Conservation (phyloP, 2,329 filamentous ascomycete species). For the Beauveria varroae region DNA sequence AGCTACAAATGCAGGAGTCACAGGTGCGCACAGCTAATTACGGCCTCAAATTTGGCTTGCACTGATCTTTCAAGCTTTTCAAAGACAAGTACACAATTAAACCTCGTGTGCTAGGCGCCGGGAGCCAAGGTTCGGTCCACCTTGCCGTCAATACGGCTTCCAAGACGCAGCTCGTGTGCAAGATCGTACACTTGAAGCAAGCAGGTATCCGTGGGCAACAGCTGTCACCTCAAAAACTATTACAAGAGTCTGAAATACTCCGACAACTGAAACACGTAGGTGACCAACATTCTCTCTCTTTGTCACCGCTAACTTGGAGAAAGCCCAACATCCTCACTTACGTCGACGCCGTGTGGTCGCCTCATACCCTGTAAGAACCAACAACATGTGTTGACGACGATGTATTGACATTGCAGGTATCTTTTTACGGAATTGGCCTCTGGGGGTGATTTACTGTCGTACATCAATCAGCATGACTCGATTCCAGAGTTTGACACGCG, state of each 20-base stretch:
- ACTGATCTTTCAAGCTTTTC: conserved; percentile 23
- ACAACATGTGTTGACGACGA: not conserved
- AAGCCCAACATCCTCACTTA: conserved; percentile 50
- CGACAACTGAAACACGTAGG: conserved; percentile 47
- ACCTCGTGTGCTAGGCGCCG: conserved; percentile 28
- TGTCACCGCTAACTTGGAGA: not conserved
- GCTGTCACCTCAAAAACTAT: conserved; percentile 28
- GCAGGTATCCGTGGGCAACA: conserved; percentile 19
- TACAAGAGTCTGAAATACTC: conserved; percentile 46
- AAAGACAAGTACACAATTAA: conserved; percentile 26
- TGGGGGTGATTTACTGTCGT: conserved; percentile 46
- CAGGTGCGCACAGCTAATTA: conserved; percentile 18
- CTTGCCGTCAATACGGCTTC: conserved; percentile 39
- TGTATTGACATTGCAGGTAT: conserved; percentile 30
- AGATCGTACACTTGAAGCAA: conserved; percentile 47
- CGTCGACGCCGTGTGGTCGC: conserved; percentile 42
- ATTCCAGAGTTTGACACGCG: conserved; percentile 35
- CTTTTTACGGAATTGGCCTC: conserved; percentile 51
- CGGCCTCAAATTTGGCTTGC: no score
- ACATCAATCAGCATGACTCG: conserved; percentile 28
- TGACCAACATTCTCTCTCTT: not conserved
- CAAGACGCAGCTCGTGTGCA: conserved; percentile 59
- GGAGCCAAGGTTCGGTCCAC: conserved; percentile 30
- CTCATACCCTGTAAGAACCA: conserved; percentile 35
- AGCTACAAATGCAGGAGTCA: conserved; percentile 25